These are phyloP conservation scores for Diaporthe caulivora DNA, from an alignment of 2,329 filamentous ascomycete genomes.

Conservation along the genomic window DNA sequence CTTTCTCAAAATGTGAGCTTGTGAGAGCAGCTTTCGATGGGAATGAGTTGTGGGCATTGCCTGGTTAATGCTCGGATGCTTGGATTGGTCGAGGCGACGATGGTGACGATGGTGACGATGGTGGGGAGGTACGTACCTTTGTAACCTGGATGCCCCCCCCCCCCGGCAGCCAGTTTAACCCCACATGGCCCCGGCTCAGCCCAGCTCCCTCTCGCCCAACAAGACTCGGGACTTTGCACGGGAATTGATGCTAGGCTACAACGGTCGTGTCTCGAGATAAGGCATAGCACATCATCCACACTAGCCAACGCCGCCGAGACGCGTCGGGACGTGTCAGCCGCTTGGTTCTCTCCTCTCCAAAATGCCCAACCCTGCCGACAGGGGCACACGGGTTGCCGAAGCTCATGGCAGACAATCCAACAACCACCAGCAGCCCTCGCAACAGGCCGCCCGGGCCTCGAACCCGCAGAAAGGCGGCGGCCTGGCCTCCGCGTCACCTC, in stretches of 20 bases:
- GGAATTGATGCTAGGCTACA: background rate
- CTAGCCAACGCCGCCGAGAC: background rate
- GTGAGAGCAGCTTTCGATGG: no score
- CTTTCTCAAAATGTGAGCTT: no score
- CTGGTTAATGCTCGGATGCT: background rate
- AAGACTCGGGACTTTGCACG: background rate
- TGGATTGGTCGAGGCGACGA: background rate
- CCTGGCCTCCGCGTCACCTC: background rate
- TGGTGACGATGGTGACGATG: background rate
- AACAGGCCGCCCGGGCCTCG: background rate
- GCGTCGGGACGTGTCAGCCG: background rate
- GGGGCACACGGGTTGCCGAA: background rate
- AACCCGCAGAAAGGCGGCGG: background rate
- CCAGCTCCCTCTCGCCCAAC: background rate
- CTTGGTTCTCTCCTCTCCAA: background rate
- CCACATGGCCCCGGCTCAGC: background rate
- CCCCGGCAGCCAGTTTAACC: no score
- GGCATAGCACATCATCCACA: background rate
- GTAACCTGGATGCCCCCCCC: no score
- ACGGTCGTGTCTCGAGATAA: constrained; percentile 20
- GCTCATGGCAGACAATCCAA: background rate
- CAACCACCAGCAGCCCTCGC: background rate
- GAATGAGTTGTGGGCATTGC: background rate
- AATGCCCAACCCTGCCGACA: background rate
- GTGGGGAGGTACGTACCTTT: background rate